Conservation (phyloP, 768 basidiomycete species). For the Lyophyllum atratum region DNA sequence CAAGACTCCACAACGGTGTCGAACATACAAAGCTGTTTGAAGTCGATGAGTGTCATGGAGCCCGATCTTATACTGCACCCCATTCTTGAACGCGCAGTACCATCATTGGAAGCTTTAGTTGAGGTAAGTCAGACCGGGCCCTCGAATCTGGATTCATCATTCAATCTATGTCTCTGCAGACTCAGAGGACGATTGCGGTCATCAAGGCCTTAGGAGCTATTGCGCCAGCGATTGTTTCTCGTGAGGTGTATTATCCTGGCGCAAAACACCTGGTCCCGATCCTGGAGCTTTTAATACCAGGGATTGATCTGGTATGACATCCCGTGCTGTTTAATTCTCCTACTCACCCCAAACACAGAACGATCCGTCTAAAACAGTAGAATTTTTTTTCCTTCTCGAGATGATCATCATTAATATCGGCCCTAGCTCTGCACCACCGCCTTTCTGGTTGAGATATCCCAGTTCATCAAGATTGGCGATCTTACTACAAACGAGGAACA, state of each 20-base stretch:
- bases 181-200: constrained; percentile 81
- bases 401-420: constrained; percentile 10
- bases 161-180: constrained; percentile 42
- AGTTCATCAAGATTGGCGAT: constrained; percentile 75
- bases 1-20: constrained; percentile 73
- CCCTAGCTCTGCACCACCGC: constrained; percentile 69
- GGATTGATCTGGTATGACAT: constrained; percentile 75
- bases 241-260: constrained; percentile 77
- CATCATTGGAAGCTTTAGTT: constrained; percentile 85
- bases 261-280: constrained; percentile 82
- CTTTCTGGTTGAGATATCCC: constrained; percentile 73
- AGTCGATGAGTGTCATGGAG: constrained; percentile 82
- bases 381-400: not conserved
- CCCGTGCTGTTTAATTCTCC: not conserved
- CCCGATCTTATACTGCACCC: constrained; percentile 84
- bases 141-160: not conserved
- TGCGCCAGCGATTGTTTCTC: constrained; percentile 79
- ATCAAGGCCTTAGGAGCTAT: constrained; percentile 84
- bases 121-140: constrained; percentile 51
- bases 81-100: constrained; percentile 80
- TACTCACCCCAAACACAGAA: constrained; percentile 43
- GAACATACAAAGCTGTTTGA: constrained; percentile 79
- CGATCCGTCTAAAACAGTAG: constrained; percentile 77
- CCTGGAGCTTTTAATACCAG: constrained; percentile 79
- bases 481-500: constrained; percentile 43